phyloP scores from a whole-genome alignment of 2,329 filamentous ascomycete species.

The Cadophora sp. region DNA sequence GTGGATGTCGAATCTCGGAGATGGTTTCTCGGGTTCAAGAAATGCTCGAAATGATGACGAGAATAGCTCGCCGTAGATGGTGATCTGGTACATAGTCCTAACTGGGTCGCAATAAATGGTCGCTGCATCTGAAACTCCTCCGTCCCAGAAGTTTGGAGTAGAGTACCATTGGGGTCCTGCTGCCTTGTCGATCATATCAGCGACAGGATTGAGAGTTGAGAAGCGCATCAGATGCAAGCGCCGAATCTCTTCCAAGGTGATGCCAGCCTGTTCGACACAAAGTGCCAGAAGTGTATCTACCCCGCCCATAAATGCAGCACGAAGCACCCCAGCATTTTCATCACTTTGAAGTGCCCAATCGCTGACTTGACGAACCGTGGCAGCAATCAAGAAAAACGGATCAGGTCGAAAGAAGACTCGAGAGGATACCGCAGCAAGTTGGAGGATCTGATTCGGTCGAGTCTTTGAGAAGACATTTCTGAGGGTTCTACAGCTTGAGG shows the following conservation, averaged over 20 bases:
- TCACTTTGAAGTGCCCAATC: neutral
- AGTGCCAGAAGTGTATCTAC: neutral
- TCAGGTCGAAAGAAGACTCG: neutral
- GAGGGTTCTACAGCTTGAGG: conserved; percentile 38
- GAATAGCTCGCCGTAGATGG: neutral
- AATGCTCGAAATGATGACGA: neutral
- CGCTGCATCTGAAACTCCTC: neutral
- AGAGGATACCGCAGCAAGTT: conserved; percentile 7
- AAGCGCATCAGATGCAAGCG: neutral
- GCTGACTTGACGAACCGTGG: neutral
- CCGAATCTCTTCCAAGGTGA: neutral
- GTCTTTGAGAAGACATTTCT: conserved; percentile 35
- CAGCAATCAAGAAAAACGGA: neutral
- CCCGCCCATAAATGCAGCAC: neutral
- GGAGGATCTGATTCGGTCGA: conserved; percentile 42
- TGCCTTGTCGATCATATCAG: neutral
- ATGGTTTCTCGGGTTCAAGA: neutral
- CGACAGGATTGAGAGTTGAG: neutral
- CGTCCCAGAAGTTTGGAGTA: neutral
- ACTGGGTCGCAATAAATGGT: neutral
- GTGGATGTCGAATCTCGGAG: neutral
- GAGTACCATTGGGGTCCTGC: neutral
- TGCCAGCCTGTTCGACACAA: neutral
- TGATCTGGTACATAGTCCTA: neutral
- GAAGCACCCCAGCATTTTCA: neutral